phyloP scores from a whole-genome alignment of 345 rosid genomes.

The Lumnitzera littorea region DNA sequence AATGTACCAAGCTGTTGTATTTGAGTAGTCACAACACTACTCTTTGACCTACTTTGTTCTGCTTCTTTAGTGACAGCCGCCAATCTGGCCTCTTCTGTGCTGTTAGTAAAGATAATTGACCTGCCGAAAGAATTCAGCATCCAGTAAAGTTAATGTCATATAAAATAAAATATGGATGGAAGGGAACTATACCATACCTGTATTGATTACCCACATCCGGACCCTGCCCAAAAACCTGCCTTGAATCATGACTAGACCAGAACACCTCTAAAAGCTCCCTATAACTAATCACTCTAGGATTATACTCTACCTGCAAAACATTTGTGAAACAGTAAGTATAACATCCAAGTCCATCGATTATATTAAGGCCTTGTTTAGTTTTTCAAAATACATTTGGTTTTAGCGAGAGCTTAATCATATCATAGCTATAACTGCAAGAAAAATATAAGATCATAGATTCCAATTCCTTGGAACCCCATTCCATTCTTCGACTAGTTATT shows the following conservation, averaged over 20 bases:
- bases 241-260: conserved; percentile 89
- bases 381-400: too few species aligned
- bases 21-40: conserved; percentile 75
- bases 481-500: too few species aligned
- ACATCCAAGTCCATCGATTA: background rate
- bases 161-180: conserved; percentile 1
- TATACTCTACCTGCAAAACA: conserved; percentile 69
- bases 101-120: conserved; percentile 77
- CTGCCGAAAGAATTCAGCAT: conserved; percentile 18
- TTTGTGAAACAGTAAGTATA: background rate
- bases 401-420: too few species aligned
- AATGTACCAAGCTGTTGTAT: conserved; percentile 57
- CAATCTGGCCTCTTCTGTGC: conserved; percentile 69
- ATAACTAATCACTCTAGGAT: conserved; percentile 51
- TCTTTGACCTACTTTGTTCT: conserved; percentile 68
- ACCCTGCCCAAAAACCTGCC: conserved; percentile 94
- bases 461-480: too few species aligned
- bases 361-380: too few species aligned
- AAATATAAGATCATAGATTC: too few species aligned
- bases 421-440: too few species aligned
- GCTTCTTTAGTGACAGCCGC: conserved; percentile 75
- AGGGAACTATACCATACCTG: conserved; percentile 36
- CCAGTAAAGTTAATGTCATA: background rate
- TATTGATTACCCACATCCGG: conserved; percentile 94
- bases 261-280: conserved; percentile 78